phyloP scores from a whole-genome alignment of 2,329 filamentous ascomycete genomes.

The Zasmidium angulare region DNA sequence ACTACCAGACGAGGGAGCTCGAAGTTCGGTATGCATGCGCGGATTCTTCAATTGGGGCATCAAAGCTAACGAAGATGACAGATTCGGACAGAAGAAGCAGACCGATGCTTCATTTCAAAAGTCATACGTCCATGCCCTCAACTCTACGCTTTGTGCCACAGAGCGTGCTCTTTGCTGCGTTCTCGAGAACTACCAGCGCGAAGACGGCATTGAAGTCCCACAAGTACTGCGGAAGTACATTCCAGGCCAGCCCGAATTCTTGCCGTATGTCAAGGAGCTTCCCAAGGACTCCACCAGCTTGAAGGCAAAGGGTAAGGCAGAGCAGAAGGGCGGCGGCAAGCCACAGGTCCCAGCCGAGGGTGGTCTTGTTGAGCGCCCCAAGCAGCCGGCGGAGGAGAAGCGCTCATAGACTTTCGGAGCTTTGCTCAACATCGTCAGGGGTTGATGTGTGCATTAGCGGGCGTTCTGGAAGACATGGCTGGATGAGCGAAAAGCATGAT shows the following conservation, averaged over 20 bases:
- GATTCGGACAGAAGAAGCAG: slow-evolving; percentile 79
- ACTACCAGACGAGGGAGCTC: slow-evolving; percentile 91
- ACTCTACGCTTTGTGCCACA: slow-evolving; percentile 86
- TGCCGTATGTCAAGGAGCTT: slow-evolving; percentile 83
- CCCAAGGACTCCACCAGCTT: slow-evolving; percentile 70
- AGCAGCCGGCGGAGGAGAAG: slow-evolving; percentile 33
- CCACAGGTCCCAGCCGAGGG: slow-evolving; percentile 31
- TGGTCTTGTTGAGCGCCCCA: slow-evolving; percentile 35
- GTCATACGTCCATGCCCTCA: slow-evolving; percentile 91
- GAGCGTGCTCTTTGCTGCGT: slow-evolving; percentile 91
- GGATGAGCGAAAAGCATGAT: neutral
- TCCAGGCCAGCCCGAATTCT: slow-evolving; percentile 82
- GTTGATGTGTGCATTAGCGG: neutral
- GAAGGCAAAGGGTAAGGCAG: slow-evolving; percentile 46
- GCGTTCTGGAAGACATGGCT: neutral
- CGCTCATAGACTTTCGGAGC: slow-evolving; percentile 11
- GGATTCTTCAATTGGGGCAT: neutral
- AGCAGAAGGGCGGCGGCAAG: slow-evolving; percentile 23
- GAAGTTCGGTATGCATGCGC: slow-evolving; percentile 65
- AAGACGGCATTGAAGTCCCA: slow-evolving; percentile 78
- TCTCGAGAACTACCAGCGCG: slow-evolving; percentile 94
- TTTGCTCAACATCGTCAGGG: neutral
- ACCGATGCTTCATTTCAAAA: slow-evolving; percentile 73
- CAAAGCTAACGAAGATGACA: slow-evolving; percentile 8
- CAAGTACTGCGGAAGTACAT: slow-evolving; percentile 86